Evolutionary conservation across 1,139 yeast genomes (phyloP), one percentile per base, ranked within the genome.

Genomic region (Saccharomycopsis phalli): DNA sequence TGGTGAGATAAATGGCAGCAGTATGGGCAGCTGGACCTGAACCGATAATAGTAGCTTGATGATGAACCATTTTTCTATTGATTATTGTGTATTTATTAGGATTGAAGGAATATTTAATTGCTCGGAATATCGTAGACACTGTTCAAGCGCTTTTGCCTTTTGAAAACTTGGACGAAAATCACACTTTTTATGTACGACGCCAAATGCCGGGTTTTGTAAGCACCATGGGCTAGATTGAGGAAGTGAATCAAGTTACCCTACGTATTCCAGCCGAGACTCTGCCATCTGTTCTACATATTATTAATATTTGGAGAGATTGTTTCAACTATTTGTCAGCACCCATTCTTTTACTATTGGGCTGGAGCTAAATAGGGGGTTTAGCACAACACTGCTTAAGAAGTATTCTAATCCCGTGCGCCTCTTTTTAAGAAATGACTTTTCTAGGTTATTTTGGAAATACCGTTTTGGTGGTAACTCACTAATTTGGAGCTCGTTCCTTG

Each of bases 21-120:
- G 98, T 91, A 70, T 91, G 96, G 44, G 97, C 98, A 47, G 98
- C 98, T 42, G 98, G 98, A 53, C 98, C 98, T 40, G 97, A 88
- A 37, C 97, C 97, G 50, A 88, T 81, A 55, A 88, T 86, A 40
- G 94, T 86, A 49, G 87, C 95, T 65, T 71, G 76, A 67, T 83
- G 78, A 63, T 87, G 95, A 54, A 74, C 82, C 87, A 79, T 80
- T 71, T 70, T 75, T 31, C 21, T 36, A 32, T 19, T 4, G 14
- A 18, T 26, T 23, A 17, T n/a, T n/a, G n/a, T n/a, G n/a, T n/a
- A n/a, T n/a, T n/a, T n/a, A n/a, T n/a, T n/a, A n/a, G n/a, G n/a
- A n/a, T n/a, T n/a, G n/a, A n/a, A n/a, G n/a, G n/a, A n/a, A n/a
- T n/a, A n/a, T n/a, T n/a, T n/a, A n/a, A n/a, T n/a, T n/a, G n/a